A percentile compares a stretch with the other conserved stretches of the same genome.
These are phyloP conservation scores for Sambucus nigra DNA, from an alignment of 129 eudicot genomes.

Conservation along the genomic window DNA sequence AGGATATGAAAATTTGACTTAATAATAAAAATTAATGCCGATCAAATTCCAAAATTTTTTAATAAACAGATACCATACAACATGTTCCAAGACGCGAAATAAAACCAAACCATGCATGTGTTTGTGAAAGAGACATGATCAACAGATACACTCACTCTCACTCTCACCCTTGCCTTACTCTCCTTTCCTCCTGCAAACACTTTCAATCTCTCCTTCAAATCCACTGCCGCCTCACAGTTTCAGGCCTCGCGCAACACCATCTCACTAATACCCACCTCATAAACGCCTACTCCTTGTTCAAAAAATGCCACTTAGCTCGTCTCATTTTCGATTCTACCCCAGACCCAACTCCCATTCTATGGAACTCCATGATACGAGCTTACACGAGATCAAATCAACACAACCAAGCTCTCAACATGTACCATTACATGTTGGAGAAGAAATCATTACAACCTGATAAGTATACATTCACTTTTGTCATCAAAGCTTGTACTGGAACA, in stretches of 20 bases:
- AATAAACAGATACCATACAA: too few species aligned
- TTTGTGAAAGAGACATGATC: too few species aligned
- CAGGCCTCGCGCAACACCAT: slow-evolving; percentile 28
- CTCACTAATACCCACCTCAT: slow-evolving; percentile 36
- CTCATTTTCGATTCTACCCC: slow-evolving; percentile 33
- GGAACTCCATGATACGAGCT: slow-evolving; percentile 55
- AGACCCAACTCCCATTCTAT: slow-evolving; percentile 43
- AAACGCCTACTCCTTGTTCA: slow-evolving; percentile 32
- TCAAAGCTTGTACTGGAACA: slow-evolving; percentile 56
- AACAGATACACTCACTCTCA: too few species aligned
- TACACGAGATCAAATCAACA: slow-evolving; percentile 42
- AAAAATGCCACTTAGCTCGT: slow-evolving; percentile 36
- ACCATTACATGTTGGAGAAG: slow-evolving; percentile 27
- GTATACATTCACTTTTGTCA: slow-evolving; percentile 52
- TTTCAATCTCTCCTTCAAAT: slow-evolving; percentile 27
- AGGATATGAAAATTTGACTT: too few species aligned
- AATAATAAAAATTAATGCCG: too few species aligned
- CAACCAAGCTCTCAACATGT: slow-evolving; percentile 34
- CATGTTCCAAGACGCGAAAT: too few species aligned
- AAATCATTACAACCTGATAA: slow-evolving; percentile 31
- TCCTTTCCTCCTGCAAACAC: slow-evolving; percentile 30
- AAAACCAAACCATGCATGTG: too few species aligned
- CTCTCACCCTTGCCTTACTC: slow-evolving; percentile 10
- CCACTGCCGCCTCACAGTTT: slow-evolving; percentile 33
- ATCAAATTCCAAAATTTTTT: too few species aligned